Percentiles rank a stretch among this genome's conserved stretches.
phyloP scores from a whole-genome alignment of 345 rosid genomes.

The Salix exigua region DNA sequence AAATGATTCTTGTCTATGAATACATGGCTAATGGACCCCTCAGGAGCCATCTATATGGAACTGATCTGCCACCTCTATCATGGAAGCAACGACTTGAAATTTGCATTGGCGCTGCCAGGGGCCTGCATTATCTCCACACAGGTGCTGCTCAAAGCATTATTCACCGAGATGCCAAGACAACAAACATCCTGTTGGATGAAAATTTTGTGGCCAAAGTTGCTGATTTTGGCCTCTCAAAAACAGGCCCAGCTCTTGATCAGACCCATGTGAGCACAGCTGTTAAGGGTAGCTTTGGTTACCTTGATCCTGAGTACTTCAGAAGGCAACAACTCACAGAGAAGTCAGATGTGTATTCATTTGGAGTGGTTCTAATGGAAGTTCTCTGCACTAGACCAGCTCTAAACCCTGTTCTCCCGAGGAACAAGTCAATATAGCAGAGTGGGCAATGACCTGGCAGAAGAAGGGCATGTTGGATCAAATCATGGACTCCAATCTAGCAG shows the following conservation, averaged over 20 bases:
- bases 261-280: constrained; percentile 99
- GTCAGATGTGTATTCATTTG: constrained; percentile 95
- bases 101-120: constrained; percentile 97
- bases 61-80: constrained; percentile 71
- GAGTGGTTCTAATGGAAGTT: constrained; percentile 96
- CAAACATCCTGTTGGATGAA: constrained; percentile 92
- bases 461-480: constrained; percentile 94
- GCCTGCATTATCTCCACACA: constrained; percentile 94
- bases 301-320: constrained; percentile 96
- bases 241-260: constrained; percentile 88
- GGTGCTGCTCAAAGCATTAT: constrained; percentile 98
- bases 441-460: constrained; percentile 98
- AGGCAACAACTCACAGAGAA: constrained; percentile 96
- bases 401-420: constrained; percentile 95
- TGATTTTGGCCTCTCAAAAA: constrained; percentile 94
- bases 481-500: constrained; percentile 78
- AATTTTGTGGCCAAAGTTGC: constrained; percentile 93
- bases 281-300: constrained; percentile 99
- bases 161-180: constrained; percentile 97
- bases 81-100: constrained; percentile 98
- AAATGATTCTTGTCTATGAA: constrained; percentile 93
- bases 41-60: constrained; percentile 90
- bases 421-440: constrained; percentile 97
- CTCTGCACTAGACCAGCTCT: constrained; percentile 95
- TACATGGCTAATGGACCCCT: constrained; percentile 99